Evolutionary conservation across 805 yeast genomes (phyloP), one percentile per base, ranked within the genome.

Genomic region (Hemisphaericaspora nanyangensis): DNA sequence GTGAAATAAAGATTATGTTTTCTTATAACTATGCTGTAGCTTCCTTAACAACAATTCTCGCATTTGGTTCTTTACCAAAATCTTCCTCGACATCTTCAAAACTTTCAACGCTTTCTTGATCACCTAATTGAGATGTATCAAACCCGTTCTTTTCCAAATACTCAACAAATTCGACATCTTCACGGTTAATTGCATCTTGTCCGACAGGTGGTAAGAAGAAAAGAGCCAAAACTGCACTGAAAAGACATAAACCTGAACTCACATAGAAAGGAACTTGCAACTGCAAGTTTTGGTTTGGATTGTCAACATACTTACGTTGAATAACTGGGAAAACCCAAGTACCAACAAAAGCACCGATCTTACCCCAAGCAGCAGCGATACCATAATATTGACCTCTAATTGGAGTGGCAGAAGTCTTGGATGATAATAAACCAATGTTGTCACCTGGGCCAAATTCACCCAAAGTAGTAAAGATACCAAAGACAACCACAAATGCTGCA

Each of bases 401-500:
- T 17, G 95, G 81, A 7, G 96, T 82, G 32, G 96, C 84, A 34
- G 82, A 75, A 6, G 95, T 83, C 64, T 89, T 89, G 30, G 95
- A 76, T 16, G 95, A 95, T 46, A 90, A 70, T 40, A 85, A 65
- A 50, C 97, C 97, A 60, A 85, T 83, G 63, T 85, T 87, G 63
- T 89, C 87, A 66, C 97, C 98, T 11, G 95, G 90, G 22, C 96
- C 95, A 61, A 90, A 85, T 63, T 91, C 97, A 54, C 97, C 97
- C 35, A 87, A 71, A 6, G 95, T 72, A 59, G 79, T 68, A 61
- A 88, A 91, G 48, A 91, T 80, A 67, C 97, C 97, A 56, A 83
- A 91, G 20, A 85, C 83, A 31, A 88, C 93, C 35, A 81, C 85
- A 51, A 90, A 87, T 0, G 79, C 91, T 29, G 78, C 96, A 55